Evolutionary conservation across 1,284 basidiomycete species (phyloP), one percentile per base, ranked within the genome.

Genomic region (Neolentinus lepideus): DNA sequence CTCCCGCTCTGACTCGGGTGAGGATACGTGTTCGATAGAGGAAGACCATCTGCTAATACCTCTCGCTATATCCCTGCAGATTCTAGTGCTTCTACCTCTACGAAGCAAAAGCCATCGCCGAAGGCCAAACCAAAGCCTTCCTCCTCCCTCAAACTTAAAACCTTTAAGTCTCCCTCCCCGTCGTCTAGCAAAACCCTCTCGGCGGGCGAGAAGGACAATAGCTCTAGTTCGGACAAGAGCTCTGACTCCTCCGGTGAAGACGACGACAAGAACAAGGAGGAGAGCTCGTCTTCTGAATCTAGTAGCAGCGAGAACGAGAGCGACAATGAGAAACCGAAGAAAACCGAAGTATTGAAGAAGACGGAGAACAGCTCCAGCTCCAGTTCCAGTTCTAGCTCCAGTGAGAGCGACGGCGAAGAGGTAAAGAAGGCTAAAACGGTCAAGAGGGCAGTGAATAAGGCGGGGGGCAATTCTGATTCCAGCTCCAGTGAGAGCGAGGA

Each of bases 1-100:
- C 8, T 67, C 67, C 2, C 54, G 54, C 45, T 63, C 62, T 9
- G 54, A 61, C 2, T 62, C 63, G 16, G 58, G 56, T 24, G 60
- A 60, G 27, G 51, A 52, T 24, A n/a, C n/a, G n/a, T 22, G 47
- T 8, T 47, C 51, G 19, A 45, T 38, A 31, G 29, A 31, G 29
- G 12, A n/a, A n/a, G n/a, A n/a, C n/a, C n/a, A 4, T 31, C 29
- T 12, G 29, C 12, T 31, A 12, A 6, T 31, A 6, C 6, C 4
- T 31, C 29, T 31, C 29, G 12, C 29, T 31, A 31, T 31, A 31
- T 31, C 29, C 29, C 29, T 12, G 12, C 29, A 31, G 29, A 31
- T 12, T 31, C 29, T 12, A 31, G 29, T 12, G 29, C 29, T 4
- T 31, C 29, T 12, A 31, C 6, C 29, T 31, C 29, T 12, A 12